Percentiles rank a stretch among this genome's conserved stretches.
Conservation (phyloP, 306 rosid species). For the Medicago ruthenica region DNA sequence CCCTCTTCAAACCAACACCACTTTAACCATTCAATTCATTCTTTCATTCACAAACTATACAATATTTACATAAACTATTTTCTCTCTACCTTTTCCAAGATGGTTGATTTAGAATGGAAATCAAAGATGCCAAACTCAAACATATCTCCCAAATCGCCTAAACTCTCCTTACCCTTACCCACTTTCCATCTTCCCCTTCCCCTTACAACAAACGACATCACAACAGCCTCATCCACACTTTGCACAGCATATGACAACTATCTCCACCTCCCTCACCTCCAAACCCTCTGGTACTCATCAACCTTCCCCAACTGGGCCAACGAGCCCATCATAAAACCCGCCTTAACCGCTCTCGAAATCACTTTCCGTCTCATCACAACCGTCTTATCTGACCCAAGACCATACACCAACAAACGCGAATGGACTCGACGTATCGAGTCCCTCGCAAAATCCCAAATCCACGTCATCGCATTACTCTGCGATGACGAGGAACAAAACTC, state of each 20-base stretch:
- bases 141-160: slow-evolving; percentile 61
- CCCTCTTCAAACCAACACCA: slow-evolving; percentile 25
- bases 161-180: slow-evolving; percentile 57
- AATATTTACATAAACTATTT: neutral
- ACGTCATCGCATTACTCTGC: slow-evolving; percentile 64
- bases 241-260: slow-evolving; percentile 76
- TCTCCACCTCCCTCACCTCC: slow-evolving; percentile 72
- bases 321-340: slow-evolving; percentile 77
- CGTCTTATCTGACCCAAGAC: slow-evolving; percentile 71
- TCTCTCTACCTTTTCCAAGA: slow-evolving; percentile 26
- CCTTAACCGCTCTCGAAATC: slow-evolving; percentile 76
- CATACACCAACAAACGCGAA: slow-evolving; percentile 70
- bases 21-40: neutral
- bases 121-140: slow-evolving; percentile 67
- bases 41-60: neutral
- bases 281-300: slow-evolving; percentile 61
- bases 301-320: slow-evolving; percentile 72
- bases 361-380: slow-evolving; percentile 77
- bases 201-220: slow-evolving; percentile 54
- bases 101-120: slow-evolving; percentile 83
- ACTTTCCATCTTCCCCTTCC: slow-evolving; percentile 46
- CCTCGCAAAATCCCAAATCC: slow-evolving; percentile 59
- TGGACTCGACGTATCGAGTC: slow-evolving; percentile 74
- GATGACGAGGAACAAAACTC: slow-evolving; percentile 68
- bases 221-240: slow-evolving; percentile 55